Evolutionary conservation across 768 basidiomycete species (phyloP), one percentile per base, ranked within the genome.

Genomic region (Podaxis mareebaensis): DNA sequence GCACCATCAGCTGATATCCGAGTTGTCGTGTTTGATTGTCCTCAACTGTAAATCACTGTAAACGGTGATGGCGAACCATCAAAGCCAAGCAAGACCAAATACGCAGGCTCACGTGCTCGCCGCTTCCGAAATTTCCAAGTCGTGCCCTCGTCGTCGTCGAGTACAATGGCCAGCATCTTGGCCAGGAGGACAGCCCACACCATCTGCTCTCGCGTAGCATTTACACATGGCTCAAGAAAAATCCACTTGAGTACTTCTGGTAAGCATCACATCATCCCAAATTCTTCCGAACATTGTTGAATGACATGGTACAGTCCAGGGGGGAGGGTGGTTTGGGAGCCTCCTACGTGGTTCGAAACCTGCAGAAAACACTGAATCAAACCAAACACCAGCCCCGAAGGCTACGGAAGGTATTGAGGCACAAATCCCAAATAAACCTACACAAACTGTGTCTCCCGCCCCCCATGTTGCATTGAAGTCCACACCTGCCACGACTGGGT

Each of bases 71-170:
- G 13, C n/a, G 4, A n/a, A 39, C 10, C 4, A 13, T 10, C 33
- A 12, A 4, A 17, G 13, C 20, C 54, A 56, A 38, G 4, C 36
- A 42, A 22, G 38, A 24, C n/a, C 36, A 58, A 58, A 46, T 28
- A n/a, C 15, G 3, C n/a, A 17, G 8, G 28, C 13, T 3, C 61
- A 62, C 61, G 61, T 62, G 61, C 24, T 46, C 30, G 15, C 28
- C 24, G 33, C 24, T 24, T 51, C 36, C 40, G 52, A 54, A 61
- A 42, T 61, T 53, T 53, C 59, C 15, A 20, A 39, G 51, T 51
- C 40, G 52, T 13, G 58, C 51, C 58, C 48, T 13, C 40, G 60
- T 53, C 52, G 39, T 48, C 58, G 51, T 60, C 48, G 22, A 52
- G 22, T 15, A 40, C 36, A 36, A 63, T 63, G 61, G 54, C 55